phyloP scores from a whole-genome alignment of 2,329 filamentous ascomycete genomes.

The Drechslera avenae region DNA sequence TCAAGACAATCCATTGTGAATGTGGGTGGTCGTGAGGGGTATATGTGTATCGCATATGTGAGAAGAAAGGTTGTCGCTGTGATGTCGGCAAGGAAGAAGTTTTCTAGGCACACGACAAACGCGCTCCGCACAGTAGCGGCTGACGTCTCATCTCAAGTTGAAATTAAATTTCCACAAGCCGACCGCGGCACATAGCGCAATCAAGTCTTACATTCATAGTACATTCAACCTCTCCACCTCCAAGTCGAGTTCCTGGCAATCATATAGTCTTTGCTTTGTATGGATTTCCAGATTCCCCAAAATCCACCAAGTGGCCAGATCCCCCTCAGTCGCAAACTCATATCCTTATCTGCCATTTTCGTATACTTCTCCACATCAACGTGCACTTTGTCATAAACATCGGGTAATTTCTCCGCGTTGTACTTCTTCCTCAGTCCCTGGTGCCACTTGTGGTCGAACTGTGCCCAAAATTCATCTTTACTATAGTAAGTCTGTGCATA shows the following conservation, averaged over 20 bases:
- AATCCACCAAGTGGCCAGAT: slow-evolving; percentile 48
- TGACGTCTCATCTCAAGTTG: too few species aligned
- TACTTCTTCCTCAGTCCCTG: slow-evolving; percentile 64
- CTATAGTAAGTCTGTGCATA: slow-evolving; percentile 73
- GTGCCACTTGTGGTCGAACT: slow-evolving; percentile 66
- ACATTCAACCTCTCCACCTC: slow-evolving; percentile 27
- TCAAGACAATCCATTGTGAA: too few species aligned
- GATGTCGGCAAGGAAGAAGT: too few species aligned
- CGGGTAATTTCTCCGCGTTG: slow-evolving; percentile 63
- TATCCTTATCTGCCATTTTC: slow-evolving; percentile 30
- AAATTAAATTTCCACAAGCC: too few species aligned
- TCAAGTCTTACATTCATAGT: too few species aligned
- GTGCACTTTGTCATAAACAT: slow-evolving; percentile 71
- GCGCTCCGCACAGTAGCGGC: too few species aligned
- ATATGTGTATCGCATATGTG: too few species aligned
- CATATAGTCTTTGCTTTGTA: slow-evolving; percentile 47
- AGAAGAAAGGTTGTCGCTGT: too few species aligned
- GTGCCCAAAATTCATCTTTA: slow-evolving; percentile 70
- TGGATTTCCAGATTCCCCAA: slow-evolving; percentile 47
- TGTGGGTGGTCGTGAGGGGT: too few species aligned
- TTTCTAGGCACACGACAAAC: too few species aligned
- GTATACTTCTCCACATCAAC: slow-evolving; percentile 46
- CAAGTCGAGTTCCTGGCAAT: slow-evolving; percentile 42
- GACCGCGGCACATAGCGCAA: too few species aligned
- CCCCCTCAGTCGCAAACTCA: slow-evolving; percentile 29